Conservation (phyloP, 1,284 basidiomycete species). For the Ustilago sp. region DNA sequence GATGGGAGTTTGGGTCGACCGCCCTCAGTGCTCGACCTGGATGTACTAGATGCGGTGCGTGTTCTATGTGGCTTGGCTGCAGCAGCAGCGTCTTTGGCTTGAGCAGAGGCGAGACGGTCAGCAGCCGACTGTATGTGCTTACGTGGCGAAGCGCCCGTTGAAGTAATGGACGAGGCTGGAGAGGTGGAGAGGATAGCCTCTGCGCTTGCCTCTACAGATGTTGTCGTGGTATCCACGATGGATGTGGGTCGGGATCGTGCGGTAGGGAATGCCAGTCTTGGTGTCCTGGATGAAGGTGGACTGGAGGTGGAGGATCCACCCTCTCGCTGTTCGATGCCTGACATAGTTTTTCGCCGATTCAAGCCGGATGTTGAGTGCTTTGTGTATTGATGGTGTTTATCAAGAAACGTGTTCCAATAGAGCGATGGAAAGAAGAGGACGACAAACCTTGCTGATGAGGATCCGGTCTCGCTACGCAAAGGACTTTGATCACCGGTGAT, state of each 20-base stretch:
- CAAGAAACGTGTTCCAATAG: too few relatives aligned
- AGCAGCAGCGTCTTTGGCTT: conserved; percentile 42
- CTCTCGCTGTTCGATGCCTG: conserved; percentile 14
- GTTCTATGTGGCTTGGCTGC: conserved; percentile 30
- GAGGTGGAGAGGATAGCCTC: conserved; percentile 41
- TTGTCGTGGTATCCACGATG: conserved; percentile 34
- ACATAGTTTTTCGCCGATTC: conserved; percentile 11
- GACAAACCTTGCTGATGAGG: too few relatives aligned
- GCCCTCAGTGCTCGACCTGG: conserved; percentile 38
- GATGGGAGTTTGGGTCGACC: conserved; percentile 35
- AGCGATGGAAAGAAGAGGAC: too few relatives aligned
- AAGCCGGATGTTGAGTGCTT: neutral
- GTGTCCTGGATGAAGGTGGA: conserved; percentile 25
- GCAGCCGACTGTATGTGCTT: conserved; percentile 42
- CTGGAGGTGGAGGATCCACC: conserved; percentile 24
- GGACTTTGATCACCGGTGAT: neutral
- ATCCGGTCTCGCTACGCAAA: neutral
- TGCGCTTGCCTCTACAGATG: conserved; percentile 22
- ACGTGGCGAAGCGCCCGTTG: conserved; percentile 29
- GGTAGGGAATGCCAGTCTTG: conserved; percentile 36
- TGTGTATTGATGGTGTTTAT: too few relatives aligned
- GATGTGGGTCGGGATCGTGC: conserved; percentile 41
- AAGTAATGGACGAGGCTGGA: conserved; percentile 38
- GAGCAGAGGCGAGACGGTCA: conserved; percentile 36
- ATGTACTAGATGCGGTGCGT: conserved; percentile 40